These are phyloP conservation scores for Eucalyptus globulus DNA, from an alignment of 345 rosid genomes.

Conservation along the genomic window DNA sequence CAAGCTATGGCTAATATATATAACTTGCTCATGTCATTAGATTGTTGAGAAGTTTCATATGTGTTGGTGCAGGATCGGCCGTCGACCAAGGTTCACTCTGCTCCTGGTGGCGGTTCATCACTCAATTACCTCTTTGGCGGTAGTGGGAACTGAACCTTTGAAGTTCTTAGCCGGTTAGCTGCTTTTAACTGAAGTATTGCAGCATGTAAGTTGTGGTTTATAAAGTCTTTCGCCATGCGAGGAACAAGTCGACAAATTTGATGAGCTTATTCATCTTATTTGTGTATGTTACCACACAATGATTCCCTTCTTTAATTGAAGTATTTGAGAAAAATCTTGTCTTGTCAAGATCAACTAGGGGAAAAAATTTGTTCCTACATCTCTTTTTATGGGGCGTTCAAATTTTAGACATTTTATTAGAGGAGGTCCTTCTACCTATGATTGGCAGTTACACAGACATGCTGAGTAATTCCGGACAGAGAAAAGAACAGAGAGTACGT, in stretches of 20 bases:
- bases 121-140: conserved; percentile 3
- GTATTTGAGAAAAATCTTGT: neutral
- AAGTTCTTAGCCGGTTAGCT: neutral
- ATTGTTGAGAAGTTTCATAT: neutral
- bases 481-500: neutral
- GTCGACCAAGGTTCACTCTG: conserved; percentile 2
- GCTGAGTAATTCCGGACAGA: neutral
- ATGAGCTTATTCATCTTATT: neutral
- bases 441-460: neutral
- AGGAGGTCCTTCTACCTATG: neutral
- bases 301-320: neutral
- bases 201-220: neutral
- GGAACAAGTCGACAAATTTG: neutral
- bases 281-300: neutral
- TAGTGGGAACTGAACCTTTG: neutral
- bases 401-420: neutral
- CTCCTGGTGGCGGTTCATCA: conserved; percentile 4
- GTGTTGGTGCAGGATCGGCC: conserved; percentile 4
- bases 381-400: neutral
- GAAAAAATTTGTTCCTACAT: neutral
- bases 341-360: neutral
- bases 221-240: neutral
- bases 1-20: neutral
- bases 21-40: neutral
- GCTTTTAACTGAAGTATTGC: neutral